Evolutionary conservation across 2,329 filamentous ascomycete species (phyloP).

Genomic region (Malbranchea cinnamomea): DNA sequence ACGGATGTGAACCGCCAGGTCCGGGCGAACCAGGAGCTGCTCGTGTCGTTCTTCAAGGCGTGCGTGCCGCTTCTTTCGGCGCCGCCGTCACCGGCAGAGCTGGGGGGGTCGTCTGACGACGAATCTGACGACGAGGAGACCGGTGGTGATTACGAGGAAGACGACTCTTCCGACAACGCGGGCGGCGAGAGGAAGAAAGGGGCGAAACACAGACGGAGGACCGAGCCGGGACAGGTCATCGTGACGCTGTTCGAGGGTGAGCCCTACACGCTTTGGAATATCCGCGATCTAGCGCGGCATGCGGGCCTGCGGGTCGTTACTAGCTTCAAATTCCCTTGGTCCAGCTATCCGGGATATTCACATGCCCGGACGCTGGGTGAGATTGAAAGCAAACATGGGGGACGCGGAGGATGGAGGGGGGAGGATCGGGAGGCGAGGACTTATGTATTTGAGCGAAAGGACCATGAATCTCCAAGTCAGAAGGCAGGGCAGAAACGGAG

Average conservation of each 20-base stretch:
- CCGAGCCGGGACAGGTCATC: conserved; percentile 43
- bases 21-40: conserved; percentile 61
- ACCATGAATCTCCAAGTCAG: conserved; percentile 18
- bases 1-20: conserved; percentile 94
- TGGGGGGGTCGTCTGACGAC: conserved; percentile 11
- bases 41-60: conserved; percentile 34
- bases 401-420: conserved; percentile 31
- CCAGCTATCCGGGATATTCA: conserved; percentile 31
- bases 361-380: conserved; percentile 33
- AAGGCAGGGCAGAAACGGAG: conserved; percentile 8
- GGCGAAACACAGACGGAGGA: conserved; percentile 10
- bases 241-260: conserved; percentile 86
- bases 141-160: conserved; percentile 10
- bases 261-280: conserved; percentile 92
- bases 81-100: conserved; percentile 11
- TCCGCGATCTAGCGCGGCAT: conserved; percentile 72
- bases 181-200: conserved; percentile 6
- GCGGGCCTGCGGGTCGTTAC: conserved; percentile 31
- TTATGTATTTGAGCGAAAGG: conserved; percentile 31
- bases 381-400: conserved; percentile 24
- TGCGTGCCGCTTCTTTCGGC: conserved; percentile 27
- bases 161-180: conserved; percentile 8
- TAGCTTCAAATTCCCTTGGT: conserved; percentile 34
- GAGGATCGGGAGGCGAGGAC: conserved; percentile 33
- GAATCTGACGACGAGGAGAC: conserved; percentile 9